phyloP scores from a whole-genome alignment of 805 yeast genomes.

The Barnettozyma sp. region DNA sequence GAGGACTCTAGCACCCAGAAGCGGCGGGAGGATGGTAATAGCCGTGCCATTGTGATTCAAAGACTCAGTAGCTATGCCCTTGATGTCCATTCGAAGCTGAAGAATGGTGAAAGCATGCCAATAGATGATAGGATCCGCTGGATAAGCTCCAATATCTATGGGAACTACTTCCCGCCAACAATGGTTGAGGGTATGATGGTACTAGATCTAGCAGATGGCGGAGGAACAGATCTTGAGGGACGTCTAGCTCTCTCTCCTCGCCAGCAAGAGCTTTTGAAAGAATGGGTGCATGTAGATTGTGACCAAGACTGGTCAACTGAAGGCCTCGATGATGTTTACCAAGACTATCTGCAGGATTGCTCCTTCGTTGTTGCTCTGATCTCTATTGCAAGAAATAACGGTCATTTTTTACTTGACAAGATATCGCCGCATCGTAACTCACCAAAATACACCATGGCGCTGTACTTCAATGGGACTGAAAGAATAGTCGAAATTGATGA shows the following conservation, averaged over 20 bases:
- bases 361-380: conserved; percentile 68
- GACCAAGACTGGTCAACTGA: conserved; percentile 17
- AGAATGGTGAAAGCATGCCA: background rate
- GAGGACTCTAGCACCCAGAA: too few species aligned
- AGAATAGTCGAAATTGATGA: conserved; percentile 44
- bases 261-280: conserved; percentile 9
- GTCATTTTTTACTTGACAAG: conserved; percentile 3
- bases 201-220: background rate
- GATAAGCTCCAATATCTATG: conserved; percentile 15
- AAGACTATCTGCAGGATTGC: conserved; percentile 56
- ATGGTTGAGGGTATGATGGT: background rate
- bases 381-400: conserved; percentile 34
- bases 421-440: conserved; percentile 15
- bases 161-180: conserved; percentile 15
- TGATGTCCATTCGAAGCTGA: conserved; percentile 5
- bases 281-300: conserved; percentile 8
- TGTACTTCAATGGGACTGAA: conserved; percentile 46
- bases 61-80: conserved; percentile 8
- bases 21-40: too few species aligned
- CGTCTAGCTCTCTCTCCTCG: conserved; percentile 10
- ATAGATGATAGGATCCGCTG: conserved; percentile 12
- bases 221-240: conserved; percentile 5
- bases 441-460: conserved; percentile 33
- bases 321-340: conserved; percentile 32
- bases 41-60: too few species aligned